Base-by-base conservation (phyloP, 2,329 filamentous ascomycete genomes). In the Aspergillus eucalypticola region DNA sequence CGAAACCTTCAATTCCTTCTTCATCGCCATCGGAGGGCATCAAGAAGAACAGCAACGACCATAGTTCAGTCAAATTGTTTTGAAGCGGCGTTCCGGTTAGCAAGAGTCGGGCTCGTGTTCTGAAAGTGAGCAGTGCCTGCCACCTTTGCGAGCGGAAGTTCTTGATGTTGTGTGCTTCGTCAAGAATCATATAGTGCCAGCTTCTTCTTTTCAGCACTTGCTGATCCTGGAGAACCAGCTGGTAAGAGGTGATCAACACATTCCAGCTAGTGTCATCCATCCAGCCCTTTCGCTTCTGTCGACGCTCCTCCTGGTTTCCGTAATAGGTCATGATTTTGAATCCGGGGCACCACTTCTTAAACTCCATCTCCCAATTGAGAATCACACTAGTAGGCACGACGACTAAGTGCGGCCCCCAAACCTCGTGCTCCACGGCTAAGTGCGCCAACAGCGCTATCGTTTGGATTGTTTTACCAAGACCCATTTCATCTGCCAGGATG, bases 301-400 rank as follows among this genome's bases (percentile, higher is more conserved):
- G 93, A 49, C 95, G 89, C 77, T 99, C 95, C 66, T 97, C 92
- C 69, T 93, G 90, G 44, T 89, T 91, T 46, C 96, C 95, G 73
- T 98, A 99, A 78, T 99, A 99, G 0, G 93, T 95, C 60, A 99
- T 82, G 58, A 99, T 96, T 74, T 97, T 98, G 82, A 99, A 99
- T 0, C 95, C 94, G 3, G 96, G 95, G 59, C 93, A 91, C 87
- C 81, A 99, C 75, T 99, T 99, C 73, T 98, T 98, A 83, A 99
- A 99, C 77, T 99, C 95, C 90, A 98, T 98, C 75, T 99, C 96
- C 95, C 95, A 99, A 73, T 99, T 99, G 65, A 99, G 86, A 84
- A 99, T 97, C 52, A 99, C 96, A 76, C 93, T 98, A 2, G 95
- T 99, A 1, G 95, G 95, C 2, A 99, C 95, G 62, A 99, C 90